These are phyloP conservation scores for Polyporus tsugae DNA, from an alignment of 1,284 basidiomycete species.

Conservation along the genomic window DNA sequence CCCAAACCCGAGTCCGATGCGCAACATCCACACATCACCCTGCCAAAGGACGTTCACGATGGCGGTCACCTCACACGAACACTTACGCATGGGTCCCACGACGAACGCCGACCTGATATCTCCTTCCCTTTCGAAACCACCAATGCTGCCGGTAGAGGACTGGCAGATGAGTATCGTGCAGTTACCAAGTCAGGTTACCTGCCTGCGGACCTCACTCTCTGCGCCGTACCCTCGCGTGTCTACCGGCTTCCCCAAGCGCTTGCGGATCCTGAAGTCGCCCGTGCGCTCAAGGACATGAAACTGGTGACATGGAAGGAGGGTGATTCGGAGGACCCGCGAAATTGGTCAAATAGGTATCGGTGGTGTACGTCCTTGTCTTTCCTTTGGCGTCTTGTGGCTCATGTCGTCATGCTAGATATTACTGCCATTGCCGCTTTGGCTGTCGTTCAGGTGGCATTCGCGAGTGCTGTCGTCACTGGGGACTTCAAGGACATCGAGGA, in stretches of 20 bases:
- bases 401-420: conserved; percentile 32
- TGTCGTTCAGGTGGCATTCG: conserved; percentile 57
- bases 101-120: conserved; percentile 40
- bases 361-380: conserved; percentile 51
- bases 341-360: conserved; percentile 57
- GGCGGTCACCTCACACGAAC: conserved; percentile 29
- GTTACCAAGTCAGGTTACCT: conserved; percentile 40
- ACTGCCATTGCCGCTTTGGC: conserved; percentile 37
- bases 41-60: conserved; percentile 24
- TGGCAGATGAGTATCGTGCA: conserved; percentile 46
- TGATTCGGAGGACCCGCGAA: conserved; percentile 71
- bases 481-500: conserved; percentile 48
- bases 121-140: conserved; percentile 46
- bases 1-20: conserved; percentile 9
- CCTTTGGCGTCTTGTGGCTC: conserved; percentile 54
- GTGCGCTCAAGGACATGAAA: conserved; percentile 42
- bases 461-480: conserved; percentile 63
- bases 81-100: conserved; percentile 35
- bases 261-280: conserved; percentile 45
- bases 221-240: conserved; percentile 41
- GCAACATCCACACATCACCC: conserved; percentile 25
- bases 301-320: conserved; percentile 46
- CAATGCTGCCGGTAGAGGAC: conserved; percentile 38
- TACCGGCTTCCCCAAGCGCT: conserved; percentile 38
- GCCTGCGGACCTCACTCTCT: conserved; percentile 38